These are phyloP conservation scores for Sporisorium reilianum DNA, from an alignment of 1,284 basidiomycete species.

Conservation along the genomic window DNA sequence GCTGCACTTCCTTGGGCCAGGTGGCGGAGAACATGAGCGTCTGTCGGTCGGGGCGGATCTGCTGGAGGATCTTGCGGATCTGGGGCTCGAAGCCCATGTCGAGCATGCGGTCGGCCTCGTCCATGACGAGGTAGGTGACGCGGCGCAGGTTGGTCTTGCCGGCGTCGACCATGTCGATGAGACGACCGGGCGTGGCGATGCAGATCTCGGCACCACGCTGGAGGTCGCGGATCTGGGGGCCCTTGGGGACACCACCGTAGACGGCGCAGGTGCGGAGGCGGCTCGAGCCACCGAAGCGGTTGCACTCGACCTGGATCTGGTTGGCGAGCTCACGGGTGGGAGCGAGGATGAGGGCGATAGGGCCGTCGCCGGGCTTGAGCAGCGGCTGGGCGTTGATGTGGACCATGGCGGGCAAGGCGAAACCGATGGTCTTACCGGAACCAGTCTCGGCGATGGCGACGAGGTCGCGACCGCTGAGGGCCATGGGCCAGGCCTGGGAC, in stretches of 20 bases:
- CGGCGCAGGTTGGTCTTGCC: slow-evolving; percentile 95
- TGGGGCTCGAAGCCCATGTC: slow-evolving; percentile 99
- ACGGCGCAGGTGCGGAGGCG: slow-evolving; percentile 97
- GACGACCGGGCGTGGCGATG: slow-evolving; percentile 78
- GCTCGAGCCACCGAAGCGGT: slow-evolving; percentile 96
- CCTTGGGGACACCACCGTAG: slow-evolving; percentile 98
- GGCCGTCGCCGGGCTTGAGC: slow-evolving; percentile 91
- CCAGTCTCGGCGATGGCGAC: slow-evolving; percentile 84
- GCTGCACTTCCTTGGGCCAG: slow-evolving; percentile 99
- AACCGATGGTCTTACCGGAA: slow-evolving; percentile 85
- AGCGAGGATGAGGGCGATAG: slow-evolving; percentile 94
- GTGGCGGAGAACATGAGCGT: slow-evolving; percentile 88
- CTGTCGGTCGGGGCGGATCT: slow-evolving; percentile 95
- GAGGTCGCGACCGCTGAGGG: slow-evolving; percentile 89
- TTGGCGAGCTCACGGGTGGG: slow-evolving; percentile 98
- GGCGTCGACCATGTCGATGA: slow-evolving; percentile 92
- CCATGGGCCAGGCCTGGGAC: slow-evolving; percentile 99
- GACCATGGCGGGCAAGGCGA: slow-evolving; percentile 97
- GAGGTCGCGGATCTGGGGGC: slow-evolving; percentile 96
- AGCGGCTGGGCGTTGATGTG: slow-evolving; percentile 99
- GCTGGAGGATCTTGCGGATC: slow-evolving; percentile 96
- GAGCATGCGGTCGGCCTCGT: slow-evolving; percentile 98
- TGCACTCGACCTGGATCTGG: slow-evolving; percentile 98
- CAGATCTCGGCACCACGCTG: slow-evolving; percentile 96
- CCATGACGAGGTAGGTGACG: slow-evolving; percentile 97